Conservation (phyloP, 2,329 filamentous ascomycete genomes). For the Parascedosporium putredinis region DNA sequence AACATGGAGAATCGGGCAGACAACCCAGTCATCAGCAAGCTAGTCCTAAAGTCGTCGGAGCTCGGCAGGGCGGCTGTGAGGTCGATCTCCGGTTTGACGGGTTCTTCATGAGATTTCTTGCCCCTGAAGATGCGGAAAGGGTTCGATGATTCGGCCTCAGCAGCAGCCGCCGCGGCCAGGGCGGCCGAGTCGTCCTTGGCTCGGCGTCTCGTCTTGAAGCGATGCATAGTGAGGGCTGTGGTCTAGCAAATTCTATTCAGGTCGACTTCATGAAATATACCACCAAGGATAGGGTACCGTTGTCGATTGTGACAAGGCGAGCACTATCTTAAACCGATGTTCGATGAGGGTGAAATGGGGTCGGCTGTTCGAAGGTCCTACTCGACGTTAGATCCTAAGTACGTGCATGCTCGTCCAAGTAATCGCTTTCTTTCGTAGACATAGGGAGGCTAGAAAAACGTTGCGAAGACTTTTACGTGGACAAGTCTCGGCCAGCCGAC, state of each 20-base stretch:
- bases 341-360: background rate
- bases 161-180: constrained; percentile 19
- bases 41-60: constrained; percentile 86
- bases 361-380: background rate
- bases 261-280: background rate
- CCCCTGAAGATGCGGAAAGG: constrained; percentile 45
- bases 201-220: constrained; percentile 66
- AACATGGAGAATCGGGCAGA: constrained; percentile 97
- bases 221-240: constrained; percentile 50
- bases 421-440: too few relatives aligned
- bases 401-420: too few relatives aligned
- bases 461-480: too few relatives aligned
- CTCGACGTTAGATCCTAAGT: background rate
- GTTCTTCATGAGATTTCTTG: constrained; percentile 43
- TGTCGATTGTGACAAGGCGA: background rate
- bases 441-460: background rate
- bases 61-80: constrained; percentile 65
- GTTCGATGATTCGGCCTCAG: constrained; percentile 42
- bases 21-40: constrained; percentile 87
- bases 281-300: background rate
- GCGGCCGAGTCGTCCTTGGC: constrained; percentile 42
- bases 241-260: background rate
- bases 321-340: background rate
- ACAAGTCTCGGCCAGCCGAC: too few relatives aligned
- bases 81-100: constrained; percentile 56